Conservation (phyloP, 495 filamentous ascomycete genomes). For the Tricharina praecox region DNA sequence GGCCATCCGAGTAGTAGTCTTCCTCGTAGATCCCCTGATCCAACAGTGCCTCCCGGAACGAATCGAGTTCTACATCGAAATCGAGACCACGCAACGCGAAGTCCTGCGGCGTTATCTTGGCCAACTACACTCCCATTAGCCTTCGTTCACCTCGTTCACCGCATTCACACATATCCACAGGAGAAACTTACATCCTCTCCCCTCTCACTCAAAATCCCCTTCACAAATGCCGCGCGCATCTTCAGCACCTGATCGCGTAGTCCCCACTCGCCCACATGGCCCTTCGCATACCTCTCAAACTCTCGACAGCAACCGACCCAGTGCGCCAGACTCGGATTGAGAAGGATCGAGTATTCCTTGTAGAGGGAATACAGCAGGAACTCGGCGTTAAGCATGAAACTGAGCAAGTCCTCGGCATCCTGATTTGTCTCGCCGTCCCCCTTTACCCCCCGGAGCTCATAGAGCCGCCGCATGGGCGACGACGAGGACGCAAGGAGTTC, state of each 20-base stretch:
- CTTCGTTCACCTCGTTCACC: not conserved
- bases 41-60: constrained; percentile 13
- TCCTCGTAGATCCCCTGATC: constrained; percentile 18
- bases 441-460: constrained; percentile 3
- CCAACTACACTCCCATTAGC: constrained; percentile 8
- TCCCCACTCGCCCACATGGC: constrained; percentile 13
- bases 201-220: constrained; percentile 21
- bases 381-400: constrained; percentile 26
- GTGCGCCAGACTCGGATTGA: constrained; percentile 31
- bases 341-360: constrained; percentile 15
- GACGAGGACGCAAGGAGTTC: constrained; percentile 9
- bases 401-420: constrained; percentile 18
- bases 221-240: constrained; percentile 23
- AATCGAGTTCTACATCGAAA: constrained; percentile 15
- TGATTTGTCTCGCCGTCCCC: constrained; percentile 1
- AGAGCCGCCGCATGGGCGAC: constrained; percentile 10
- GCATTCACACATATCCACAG: too few relatives aligned
- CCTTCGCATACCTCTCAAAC: constrained; percentile 17
- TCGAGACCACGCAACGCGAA: constrained; percentile 20
- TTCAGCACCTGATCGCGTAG: constrained; percentile 19
- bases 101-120: constrained; percentile 18
- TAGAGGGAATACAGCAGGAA: constrained; percentile 26
- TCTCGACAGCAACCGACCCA: constrained; percentile 30
- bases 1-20: too few relatives aligned
- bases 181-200: constrained; percentile 11